phyloP scores from a whole-genome alignment of 2,329 filamentous ascomycete species.

The Xylaria sp. region DNA sequence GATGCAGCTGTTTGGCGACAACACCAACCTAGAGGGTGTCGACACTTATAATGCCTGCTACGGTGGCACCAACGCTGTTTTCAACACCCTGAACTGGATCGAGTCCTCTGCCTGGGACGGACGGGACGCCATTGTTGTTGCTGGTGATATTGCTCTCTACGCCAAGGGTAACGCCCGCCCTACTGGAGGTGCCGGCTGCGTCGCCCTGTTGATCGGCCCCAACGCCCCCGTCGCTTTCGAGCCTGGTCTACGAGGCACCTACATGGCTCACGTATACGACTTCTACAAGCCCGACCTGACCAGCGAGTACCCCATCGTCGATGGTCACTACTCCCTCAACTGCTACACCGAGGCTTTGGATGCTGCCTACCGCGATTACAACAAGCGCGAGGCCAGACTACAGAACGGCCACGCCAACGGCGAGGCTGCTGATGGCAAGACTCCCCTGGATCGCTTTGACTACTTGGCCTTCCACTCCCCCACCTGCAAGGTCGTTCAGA shows the following conservation, averaged over 20 bases:
- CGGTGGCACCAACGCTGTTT: conserved; percentile 81
- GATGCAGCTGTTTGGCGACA: conserved; percentile 85
- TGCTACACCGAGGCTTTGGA: conserved; percentile 85
- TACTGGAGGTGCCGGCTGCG: conserved; percentile 78
- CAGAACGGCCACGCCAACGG: conserved; percentile 60
- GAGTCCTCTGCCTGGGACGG: conserved; percentile 89
- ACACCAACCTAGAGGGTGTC: conserved; percentile 83
- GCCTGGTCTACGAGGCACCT: conserved; percentile 78
- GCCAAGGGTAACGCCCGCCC: conserved; percentile 83
- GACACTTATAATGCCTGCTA: conserved; percentile 88
- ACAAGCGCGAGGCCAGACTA: conserved; percentile 70
- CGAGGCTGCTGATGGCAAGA: conserved; percentile 54
- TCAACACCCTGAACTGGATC: conserved; percentile 85
- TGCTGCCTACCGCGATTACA: conserved; percentile 80
- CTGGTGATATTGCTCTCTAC: conserved; percentile 84
- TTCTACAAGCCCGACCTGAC: conserved; percentile 91
- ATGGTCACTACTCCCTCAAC: conserved; percentile 80
- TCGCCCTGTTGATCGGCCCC: conserved; percentile 80
- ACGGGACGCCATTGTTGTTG: conserved; percentile 78
- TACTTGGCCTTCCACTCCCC: conserved; percentile 84
- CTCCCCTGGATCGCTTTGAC: conserved; percentile 79
- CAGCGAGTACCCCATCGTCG: conserved; percentile 85
- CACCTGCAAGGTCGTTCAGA: conserved; percentile 85
- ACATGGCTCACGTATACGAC: conserved; percentile 85
- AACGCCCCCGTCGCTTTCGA: conserved; percentile 78